Evolutionary conservation across 78 protist species (phyloP).

Genomic region (Mastigamoeba balamuthi): DNA sequence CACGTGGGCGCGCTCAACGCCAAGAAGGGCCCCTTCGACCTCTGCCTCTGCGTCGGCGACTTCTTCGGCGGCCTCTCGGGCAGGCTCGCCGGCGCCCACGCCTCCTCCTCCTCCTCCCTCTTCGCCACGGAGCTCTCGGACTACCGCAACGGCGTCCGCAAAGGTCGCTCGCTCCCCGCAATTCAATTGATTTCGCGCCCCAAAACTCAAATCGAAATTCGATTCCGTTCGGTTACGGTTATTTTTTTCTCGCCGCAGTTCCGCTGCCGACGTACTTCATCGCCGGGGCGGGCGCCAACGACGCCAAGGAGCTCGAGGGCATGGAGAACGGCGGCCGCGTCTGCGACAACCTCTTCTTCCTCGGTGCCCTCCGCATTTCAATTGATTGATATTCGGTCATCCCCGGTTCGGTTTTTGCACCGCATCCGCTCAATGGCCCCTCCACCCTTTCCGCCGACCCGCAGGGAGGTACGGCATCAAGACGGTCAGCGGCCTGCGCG

Average conservation of each 20-base stretch:
- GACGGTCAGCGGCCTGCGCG: not conserved
- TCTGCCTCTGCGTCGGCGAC: conserved; percentile 37
- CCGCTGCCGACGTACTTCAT: conserved; percentile 45
- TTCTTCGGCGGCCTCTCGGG: no score
- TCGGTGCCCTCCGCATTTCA: not conserved
- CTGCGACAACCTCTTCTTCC: conserved; percentile 7
- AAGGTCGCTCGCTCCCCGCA: not conserved
- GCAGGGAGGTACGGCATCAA: conserved; percentile 17
- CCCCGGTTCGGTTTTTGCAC: no score
- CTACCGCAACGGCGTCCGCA: not conserved
- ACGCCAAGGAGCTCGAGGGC: not conserved
- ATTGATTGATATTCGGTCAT: no score
- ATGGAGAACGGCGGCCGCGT: not conserved
- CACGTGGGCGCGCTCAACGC: conserved; percentile 15
- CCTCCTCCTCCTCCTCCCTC: not conserved
- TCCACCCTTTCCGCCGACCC: not conserved
- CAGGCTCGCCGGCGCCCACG: no score
- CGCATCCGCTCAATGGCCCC: not conserved
- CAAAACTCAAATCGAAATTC: conserved; percentile 4
- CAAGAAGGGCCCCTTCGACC: conserved; percentile 28
- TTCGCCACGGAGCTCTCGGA: not conserved
- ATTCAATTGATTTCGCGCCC: not conserved
- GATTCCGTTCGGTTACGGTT: not conserved
- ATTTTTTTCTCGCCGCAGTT: not conserved
- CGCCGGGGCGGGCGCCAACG: not conserved